These are phyloP conservation scores for Brassica hybrid DNA, from an alignment of 441 rosid genomes.

Conservation along the genomic window DNA sequence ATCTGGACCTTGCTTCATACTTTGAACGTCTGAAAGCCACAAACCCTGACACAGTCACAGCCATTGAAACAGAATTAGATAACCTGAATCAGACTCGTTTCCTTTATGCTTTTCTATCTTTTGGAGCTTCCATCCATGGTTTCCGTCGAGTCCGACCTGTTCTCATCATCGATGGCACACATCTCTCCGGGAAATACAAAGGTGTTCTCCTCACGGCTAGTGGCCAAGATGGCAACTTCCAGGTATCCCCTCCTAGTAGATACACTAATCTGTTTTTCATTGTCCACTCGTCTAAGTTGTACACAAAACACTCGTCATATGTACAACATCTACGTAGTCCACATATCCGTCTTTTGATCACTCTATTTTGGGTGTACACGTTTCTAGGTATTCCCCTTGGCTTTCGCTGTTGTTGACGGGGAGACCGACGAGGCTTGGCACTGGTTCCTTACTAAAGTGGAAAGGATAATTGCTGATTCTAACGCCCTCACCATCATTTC, in stretches of 20 bases:
- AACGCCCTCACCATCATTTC: background rate
- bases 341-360: too few relatives aligned
- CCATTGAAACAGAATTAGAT: background rate
- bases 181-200: background rate
- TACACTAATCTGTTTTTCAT: too few relatives aligned
- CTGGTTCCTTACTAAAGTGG: background rate
- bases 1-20: background rate
- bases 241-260: too few relatives aligned
- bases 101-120: background rate
- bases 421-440: background rate
- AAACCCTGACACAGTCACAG: background rate
- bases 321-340: too few relatives aligned
- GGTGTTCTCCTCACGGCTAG: background rate
- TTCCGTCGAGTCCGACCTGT: background rate
- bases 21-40: background rate
- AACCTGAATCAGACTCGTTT: background rate
- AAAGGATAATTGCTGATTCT: background rate
- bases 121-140: background rate
- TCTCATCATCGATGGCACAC: too few relatives aligned
- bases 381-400: background rate
- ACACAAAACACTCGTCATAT: too few relatives aligned
- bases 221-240: background rate
- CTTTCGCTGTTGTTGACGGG: background rate
- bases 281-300: too few relatives aligned
- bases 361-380: too few relatives aligned